Evolutionary conservation across 2,329 filamentous ascomycete genomes (phyloP).

Genomic region (Alternaria dauci): DNA sequence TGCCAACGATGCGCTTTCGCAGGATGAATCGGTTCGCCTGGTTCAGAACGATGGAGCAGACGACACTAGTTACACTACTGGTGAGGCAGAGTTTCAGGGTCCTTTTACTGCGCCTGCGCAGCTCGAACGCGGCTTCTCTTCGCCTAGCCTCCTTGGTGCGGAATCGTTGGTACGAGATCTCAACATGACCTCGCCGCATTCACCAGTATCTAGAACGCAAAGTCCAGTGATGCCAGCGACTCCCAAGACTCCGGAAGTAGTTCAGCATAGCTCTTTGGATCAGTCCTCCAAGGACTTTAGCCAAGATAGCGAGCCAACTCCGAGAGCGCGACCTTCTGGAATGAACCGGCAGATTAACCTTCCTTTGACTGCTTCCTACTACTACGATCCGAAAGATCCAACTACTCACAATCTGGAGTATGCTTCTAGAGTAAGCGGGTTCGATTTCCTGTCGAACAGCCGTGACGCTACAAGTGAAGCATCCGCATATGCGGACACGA

Average conservation of each 20-base stretch:
- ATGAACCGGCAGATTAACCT: conserved; percentile 57
- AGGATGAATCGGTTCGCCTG: conserved; percentile 22
- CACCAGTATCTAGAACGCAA: conserved; percentile 47
- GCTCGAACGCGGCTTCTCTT: conserved; percentile 39
- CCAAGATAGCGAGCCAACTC: conserved; percentile 49
- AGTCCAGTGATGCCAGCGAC: conserved; percentile 50
- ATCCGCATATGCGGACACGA: conserved; percentile 41
- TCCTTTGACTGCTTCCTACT: conserved; percentile 55
- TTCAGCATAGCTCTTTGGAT: conserved; percentile 45
- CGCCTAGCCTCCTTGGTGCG: conserved; percentile 56
- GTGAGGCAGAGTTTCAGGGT: conserved; percentile 20
- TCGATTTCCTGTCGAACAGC: conserved; percentile 49
- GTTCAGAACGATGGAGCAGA: conserved; percentile 5
- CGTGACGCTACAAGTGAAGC: conserved; percentile 28
- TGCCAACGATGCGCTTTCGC: conserved; percentile 41
- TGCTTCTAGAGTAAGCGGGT: conserved; percentile 56
- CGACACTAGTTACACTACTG: conserved; percentile 19
- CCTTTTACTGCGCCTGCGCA: conserved; percentile 30
- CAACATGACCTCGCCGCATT: conserved; percentile 58
- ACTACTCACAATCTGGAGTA: conserved; percentile 58
- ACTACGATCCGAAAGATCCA: conserved; percentile 54
- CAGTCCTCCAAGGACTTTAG: conserved; percentile 36
- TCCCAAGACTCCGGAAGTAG: conserved; percentile 48
- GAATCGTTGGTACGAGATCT: conserved; percentile 59
- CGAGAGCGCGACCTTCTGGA: conserved; percentile 42